phyloP scores from a whole-genome alignment of 352 stramenopile genomes.

The Globisporangium carolinianum region DNA sequence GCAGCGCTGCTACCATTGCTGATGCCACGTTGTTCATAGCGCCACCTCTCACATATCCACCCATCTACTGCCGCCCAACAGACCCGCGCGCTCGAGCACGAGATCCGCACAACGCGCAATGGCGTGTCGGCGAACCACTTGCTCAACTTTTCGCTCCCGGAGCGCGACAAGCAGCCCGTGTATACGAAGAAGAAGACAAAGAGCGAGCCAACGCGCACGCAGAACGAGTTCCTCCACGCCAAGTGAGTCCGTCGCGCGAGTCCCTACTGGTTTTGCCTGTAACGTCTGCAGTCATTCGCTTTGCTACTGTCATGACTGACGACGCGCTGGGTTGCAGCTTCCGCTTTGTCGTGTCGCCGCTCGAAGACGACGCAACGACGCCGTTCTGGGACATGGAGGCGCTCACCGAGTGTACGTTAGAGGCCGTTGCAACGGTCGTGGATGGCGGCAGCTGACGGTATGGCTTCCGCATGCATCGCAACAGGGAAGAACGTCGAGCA shows the following conservation, averaged over 20 bases:
- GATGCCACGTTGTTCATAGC: background rate
- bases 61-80: constrained; percentile 4
- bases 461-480: background rate
- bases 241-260: constrained; percentile 36
- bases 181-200: constrained; percentile 50
- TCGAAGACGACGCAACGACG: constrained; percentile 33
- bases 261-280: too few relatives aligned
- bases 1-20: background rate
- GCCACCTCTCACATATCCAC: background rate
- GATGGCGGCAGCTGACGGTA: too few relatives aligned
- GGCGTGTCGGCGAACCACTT: constrained; percentile 76
- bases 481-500: constrained; percentile 83
- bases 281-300: background rate
- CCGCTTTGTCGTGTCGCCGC: constrained; percentile 70
- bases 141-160: constrained; percentile 77
- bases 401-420: constrained; percentile 73
- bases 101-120: constrained; percentile 51
- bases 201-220: constrained; percentile 45
- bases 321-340: constrained; percentile 30
- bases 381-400: constrained; percentile 68
- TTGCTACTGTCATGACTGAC: background rate
- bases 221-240: constrained; percentile 80
- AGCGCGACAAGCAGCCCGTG: constrained; percentile 43
- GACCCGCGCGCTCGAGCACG: constrained; percentile 50
- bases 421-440: too few relatives aligned